Evolutionary conservation across 2,329 filamentous ascomycete genomes (phyloP), one percentile per base, ranked within the genome.

Genomic region (Pseudogymnoascus sp.): DNA sequence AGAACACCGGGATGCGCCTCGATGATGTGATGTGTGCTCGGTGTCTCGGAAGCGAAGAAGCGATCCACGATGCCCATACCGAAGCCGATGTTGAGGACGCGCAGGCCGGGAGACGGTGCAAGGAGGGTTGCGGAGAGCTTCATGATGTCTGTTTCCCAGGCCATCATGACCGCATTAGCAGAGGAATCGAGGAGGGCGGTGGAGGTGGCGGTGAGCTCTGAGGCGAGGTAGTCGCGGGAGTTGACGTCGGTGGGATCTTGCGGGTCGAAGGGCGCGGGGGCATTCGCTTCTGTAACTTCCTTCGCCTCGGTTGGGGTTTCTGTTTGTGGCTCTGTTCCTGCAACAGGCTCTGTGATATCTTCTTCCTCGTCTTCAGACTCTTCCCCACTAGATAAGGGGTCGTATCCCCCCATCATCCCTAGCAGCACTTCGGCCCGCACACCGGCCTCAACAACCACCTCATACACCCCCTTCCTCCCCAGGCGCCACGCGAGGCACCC

Each of bases 151-250:
- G 87, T 89, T 75, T 96, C 91, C 91, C 91, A 96, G 40, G 87
- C 83, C 91, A 96, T 96, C 91, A 96, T 96, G 53, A 96, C 90
- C 61, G 90, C 91, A 73, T 96, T 96, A 66, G 86, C 82, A 67
- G 86, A 84, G 3, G 84, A 81, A 72, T 95, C 90, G 6, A 95
- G 81, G 2, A 95, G 82, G 65, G 88, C 88, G 67, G 82, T 82
- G 64, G 83, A 78, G 59, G 82, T 80, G 75, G 89, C 88, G 13
- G 82, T 86, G 21, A 91, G 79, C 26, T 81, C 78, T 0, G 87
- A 89, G 59, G 83, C 81, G 53, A 93, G 83, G 72, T 92, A 93
- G 42, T 84, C 82, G 53, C 84, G 81, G 70, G 83, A 88, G 59
- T 83, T 87, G 65, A 89, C 84, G 31, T 76, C 73, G 7, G 61